Evolutionary conservation across 2,329 filamentous ascomycete genomes (phyloP).

Genomic region (Allantophomopsis cytisporea): DNA sequence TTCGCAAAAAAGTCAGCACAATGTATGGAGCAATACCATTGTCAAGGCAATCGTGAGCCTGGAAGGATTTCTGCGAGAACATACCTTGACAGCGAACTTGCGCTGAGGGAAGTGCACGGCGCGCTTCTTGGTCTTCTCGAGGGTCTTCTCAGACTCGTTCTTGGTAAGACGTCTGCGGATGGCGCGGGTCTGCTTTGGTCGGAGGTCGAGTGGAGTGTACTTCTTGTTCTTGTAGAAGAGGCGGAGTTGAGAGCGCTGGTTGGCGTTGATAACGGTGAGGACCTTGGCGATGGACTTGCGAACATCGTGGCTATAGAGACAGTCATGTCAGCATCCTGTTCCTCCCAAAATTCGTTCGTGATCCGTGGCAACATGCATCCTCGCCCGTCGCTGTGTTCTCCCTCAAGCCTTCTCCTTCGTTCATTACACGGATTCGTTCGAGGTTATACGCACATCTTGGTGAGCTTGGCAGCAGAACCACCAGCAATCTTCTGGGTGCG

Average conservation of each 20-base stretch:
- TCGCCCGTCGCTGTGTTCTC: neutral
- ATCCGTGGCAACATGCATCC: constrained; percentile 1
- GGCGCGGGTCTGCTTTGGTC: constrained; percentile 94
- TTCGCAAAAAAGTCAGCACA: too few relatives aligned
- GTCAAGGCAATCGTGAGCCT: too few relatives aligned
- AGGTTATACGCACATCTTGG: constrained; percentile 68
- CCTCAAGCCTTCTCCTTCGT: constrained; percentile 1
- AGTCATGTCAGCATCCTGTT: constrained; percentile 10
- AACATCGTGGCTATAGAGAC: constrained; percentile 69
- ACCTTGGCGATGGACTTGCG: constrained; percentile 99
- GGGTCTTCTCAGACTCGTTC: constrained; percentile 72
- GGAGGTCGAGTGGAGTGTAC: constrained; percentile 96
- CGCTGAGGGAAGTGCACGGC: constrained; percentile 92
- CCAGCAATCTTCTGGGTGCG: constrained; percentile 95
- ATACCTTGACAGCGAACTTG: constrained; percentile 94
- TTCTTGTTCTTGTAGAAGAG: constrained; percentile 99
- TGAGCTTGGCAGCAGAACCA: constrained; percentile 90
- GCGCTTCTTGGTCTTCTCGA: constrained; percentile 97
- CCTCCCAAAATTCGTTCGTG: constrained; percentile 14
- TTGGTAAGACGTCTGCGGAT: constrained; percentile 91
- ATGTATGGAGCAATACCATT: too few relatives aligned
- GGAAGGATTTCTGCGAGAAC: neutral
- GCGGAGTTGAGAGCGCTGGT: constrained; percentile 94
- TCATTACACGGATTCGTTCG: neutral
- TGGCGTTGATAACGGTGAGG: constrained; percentile 99